phyloP scores from a whole-genome alignment of 176 grass and related monocot species.

The Thinopyrum elongatum region DNA sequence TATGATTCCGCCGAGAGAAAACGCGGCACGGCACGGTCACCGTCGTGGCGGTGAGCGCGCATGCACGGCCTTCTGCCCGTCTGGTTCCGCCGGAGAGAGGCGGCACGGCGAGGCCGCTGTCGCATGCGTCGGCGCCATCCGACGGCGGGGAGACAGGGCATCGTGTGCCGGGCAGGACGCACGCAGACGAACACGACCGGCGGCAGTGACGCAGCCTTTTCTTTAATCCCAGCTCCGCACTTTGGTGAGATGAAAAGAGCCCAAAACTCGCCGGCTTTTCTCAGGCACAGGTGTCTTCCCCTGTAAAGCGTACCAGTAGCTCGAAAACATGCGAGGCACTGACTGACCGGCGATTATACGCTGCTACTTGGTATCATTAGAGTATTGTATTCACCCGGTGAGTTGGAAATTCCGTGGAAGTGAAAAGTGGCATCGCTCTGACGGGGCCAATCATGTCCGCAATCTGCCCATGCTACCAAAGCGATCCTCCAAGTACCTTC shows the following conservation, averaged over 20 bases:
- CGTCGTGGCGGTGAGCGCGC: no score
- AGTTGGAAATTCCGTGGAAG: slow-evolving; percentile 8
- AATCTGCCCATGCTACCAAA: slow-evolving; percentile 24
- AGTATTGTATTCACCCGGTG: background rate
- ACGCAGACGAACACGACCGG: background rate
- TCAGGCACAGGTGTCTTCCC: background rate
- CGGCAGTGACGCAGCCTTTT: background rate
- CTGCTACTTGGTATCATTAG: background rate
- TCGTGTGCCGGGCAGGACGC: slow-evolving; percentile 34
- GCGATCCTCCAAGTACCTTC: background rate
- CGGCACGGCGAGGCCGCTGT: slow-evolving; percentile 19
- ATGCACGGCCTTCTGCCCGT: no score
- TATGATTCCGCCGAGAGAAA: background rate
- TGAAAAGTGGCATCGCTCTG: background rate
- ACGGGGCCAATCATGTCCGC: slow-evolving; percentile 29
- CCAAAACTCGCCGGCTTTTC: slow-evolving; percentile 13
- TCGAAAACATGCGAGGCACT: slow-evolving; percentile 40
- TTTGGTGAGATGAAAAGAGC: slow-evolving; percentile 31
- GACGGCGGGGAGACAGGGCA: slow-evolving; percentile 32
- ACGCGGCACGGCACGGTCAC: background rate
- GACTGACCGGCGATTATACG: background rate
- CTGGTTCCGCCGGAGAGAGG: no score
- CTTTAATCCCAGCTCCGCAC: slow-evolving; percentile 21
- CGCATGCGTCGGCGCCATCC: background rate
- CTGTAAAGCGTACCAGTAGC: slow-evolving; percentile 35